Evolutionary conservation across 2,329 filamentous ascomycete genomes (phyloP), one percentile per base, ranked within the genome.

Genomic region (Rhinocladiella similis): DNA sequence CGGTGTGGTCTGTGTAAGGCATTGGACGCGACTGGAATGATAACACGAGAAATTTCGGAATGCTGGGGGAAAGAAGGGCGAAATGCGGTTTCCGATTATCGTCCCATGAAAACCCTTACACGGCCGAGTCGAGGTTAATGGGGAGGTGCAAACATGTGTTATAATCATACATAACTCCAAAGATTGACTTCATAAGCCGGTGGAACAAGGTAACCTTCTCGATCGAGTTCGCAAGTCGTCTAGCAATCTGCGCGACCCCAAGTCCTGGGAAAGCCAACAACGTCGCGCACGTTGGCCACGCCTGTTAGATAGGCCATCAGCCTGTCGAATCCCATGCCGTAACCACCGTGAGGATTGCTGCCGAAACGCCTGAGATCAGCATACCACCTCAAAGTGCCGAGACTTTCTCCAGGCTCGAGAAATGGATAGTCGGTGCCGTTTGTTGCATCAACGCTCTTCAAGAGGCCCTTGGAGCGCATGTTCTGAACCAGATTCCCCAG

Each of bases 261-360:
- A 61, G 75, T 92, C 65, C 92, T 83, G 47, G 92, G 92, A 69
- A 96, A 97, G 25, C 89, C 83, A 53, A 95, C 89, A 20, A 91
- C 83, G 72, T 97, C 92, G 69, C 91, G 84, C 67, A 97, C 84
- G 65, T 90, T 96, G 62, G 84, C 82, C 38, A 93, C 85, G 9
- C 91, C 91, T 29, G 88, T 84, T 53, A 97, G 78, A 74, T 96
- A 96, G 68, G 88, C 87, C 65, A 96, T 73, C 61, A 96, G 80
- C 53, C 92, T 84, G 77, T 97, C 92, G 69, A 96, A 95, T 7
- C 92, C 92, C 54, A 97, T 72, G 2, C 92, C 92, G 69, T 96
- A 97, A 1, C 92, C 92, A 41, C 92, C 92, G 67, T 96, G 92
- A 35, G 91, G 91, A 54, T 91, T 90, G 64, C 88, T 92, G n/a